Evolutionary conservation across 306 rosid genomes (phyloP).

Genomic region (Rubus idaeus): DNA sequence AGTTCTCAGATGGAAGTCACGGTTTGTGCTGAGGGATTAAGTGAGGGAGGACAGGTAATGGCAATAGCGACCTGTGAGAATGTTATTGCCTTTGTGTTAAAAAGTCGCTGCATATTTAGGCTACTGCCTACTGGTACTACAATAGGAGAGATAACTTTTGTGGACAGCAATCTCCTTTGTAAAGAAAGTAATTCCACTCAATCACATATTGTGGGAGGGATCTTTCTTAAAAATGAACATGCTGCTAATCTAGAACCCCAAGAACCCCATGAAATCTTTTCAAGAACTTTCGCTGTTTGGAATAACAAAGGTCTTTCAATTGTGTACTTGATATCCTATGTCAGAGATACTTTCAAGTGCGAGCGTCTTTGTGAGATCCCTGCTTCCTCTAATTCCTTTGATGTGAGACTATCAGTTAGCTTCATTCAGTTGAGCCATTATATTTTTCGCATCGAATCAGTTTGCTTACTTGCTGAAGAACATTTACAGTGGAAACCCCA

Average conservation of each 20-base stretch:
- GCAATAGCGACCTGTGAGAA: slow-evolving; percentile 46
- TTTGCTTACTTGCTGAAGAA: slow-evolving; percentile 59
- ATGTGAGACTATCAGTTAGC: slow-evolving; percentile 41
- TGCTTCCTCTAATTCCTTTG: slow-evolving; percentile 43
- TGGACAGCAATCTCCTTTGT: slow-evolving; percentile 30
- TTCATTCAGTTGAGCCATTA: slow-evolving; percentile 48
- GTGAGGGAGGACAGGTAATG: slow-evolving; percentile 48
- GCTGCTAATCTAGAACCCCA: slow-evolving; percentile 26
- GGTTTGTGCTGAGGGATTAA: slow-evolving; percentile 47
- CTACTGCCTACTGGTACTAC: slow-evolving; percentile 46
- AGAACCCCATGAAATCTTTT: slow-evolving; percentile 33
- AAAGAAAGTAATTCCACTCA: slow-evolving; percentile 36
- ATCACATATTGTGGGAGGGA: slow-evolving; percentile 52
- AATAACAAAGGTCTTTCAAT: slow-evolving; percentile 62
- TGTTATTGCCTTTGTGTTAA: slow-evolving; percentile 52
- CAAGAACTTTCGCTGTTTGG: slow-evolving; percentile 59
- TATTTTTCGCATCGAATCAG: slow-evolving; percentile 64
- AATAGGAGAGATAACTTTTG: slow-evolving; percentile 64
- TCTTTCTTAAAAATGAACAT: slow-evolving; percentile 58
- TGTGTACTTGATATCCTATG: slow-evolving; percentile 49
- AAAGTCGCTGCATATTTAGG: slow-evolving; percentile 60
- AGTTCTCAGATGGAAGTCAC: slow-evolving; percentile 46
- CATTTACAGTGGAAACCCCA: slow-evolving; percentile 72
- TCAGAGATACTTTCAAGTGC: slow-evolving; percentile 52
- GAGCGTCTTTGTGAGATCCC: slow-evolving; percentile 70